phyloP scores from a whole-genome alignment of 169 alveolate species.

The Plasmodium falciparum region DNA sequence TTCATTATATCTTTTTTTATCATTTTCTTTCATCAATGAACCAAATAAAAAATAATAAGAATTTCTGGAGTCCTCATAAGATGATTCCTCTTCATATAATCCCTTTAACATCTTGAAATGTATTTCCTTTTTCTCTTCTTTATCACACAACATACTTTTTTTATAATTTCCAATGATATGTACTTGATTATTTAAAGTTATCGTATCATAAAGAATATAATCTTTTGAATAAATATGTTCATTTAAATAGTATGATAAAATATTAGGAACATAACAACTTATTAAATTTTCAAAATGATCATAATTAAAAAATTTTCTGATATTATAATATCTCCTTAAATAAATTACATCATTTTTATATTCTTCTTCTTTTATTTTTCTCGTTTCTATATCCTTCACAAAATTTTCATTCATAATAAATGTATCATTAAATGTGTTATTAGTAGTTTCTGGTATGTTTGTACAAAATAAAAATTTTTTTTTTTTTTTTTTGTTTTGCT shows the following conservation, averaged over 20 bases:
- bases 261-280: conserved; percentile 50
- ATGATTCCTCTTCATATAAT: background rate
- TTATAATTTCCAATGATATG: background rate
- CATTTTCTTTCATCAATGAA: too few species aligned
- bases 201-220: conserved; percentile 13
- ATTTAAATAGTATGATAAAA: conserved; percentile 37
- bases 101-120: too few species aligned
- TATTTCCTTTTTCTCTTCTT: too few species aligned
- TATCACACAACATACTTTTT: too few species aligned
- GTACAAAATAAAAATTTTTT: conserved; percentile 6
- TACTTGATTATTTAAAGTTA: background rate
- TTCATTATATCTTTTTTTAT: too few species aligned
- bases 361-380: conserved; percentile 15
- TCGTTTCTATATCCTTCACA: background rate
- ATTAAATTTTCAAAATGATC: conserved; percentile 57
- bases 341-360: conserved; percentile 44
- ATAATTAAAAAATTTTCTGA: conserved; percentile 35
- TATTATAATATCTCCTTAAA: conserved; percentile 43
- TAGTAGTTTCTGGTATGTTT: background rate
- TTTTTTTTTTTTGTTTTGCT: background rate
- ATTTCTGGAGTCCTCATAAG: too few species aligned
- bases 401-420: background rate
- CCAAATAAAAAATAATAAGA: too few species aligned
- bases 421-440: background rate
- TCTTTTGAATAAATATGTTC: conserved; percentile 22